A percentile compares a stretch with the other conserved stretches of the same genome.
phyloP scores from a whole-genome alignment of 371 early-diverging fungal genomes.

The Dinochytrium kinnereticum region DNA sequence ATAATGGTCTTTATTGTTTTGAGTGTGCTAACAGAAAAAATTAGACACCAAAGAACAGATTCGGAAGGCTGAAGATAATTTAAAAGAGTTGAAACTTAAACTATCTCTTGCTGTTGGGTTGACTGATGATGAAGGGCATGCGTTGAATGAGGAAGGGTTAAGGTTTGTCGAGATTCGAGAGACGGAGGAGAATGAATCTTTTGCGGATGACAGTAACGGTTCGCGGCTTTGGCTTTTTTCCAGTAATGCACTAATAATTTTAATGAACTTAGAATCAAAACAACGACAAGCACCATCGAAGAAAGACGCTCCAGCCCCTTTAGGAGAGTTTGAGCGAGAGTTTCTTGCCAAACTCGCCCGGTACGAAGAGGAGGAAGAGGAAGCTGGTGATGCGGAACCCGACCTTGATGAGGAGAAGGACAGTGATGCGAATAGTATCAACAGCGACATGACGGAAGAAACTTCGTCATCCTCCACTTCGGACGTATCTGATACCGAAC shows the following conservation, averaged over 20 bases:
- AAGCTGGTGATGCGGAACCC: constrained; percentile 41
- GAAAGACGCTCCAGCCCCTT: too few species aligned
- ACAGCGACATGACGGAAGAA: constrained; percentile 18
- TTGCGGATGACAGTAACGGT: too few species aligned
- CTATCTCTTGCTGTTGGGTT: background rate
- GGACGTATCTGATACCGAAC: too few species aligned
- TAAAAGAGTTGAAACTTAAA: constrained; percentile 14
- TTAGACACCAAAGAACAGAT: constrained; percentile 55
- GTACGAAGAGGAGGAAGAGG: constrained; percentile 66
- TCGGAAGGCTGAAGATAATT: constrained; percentile 39
- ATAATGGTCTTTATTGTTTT: constrained; percentile 31
- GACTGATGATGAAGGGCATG: constrained; percentile 51
- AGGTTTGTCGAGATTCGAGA: constrained; percentile 88
- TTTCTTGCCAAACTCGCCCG: constrained; percentile 59
- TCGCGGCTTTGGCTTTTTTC: too few species aligned
- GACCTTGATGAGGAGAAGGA: constrained; percentile 11
- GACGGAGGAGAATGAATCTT: constrained; percentile 60
- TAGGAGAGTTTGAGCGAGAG: constrained; percentile 38
- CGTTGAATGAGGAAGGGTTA: constrained; percentile 83
- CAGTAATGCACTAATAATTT: too few species aligned
- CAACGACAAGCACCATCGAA: too few species aligned
- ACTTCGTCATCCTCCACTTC: too few species aligned
- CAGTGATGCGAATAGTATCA: background rate
- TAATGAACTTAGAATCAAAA: too few species aligned
- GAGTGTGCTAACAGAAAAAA: constrained; percentile 10